Base-by-base conservation (phyloP, 2,329 filamentous ascomycete species). In the Raffaelea arxii region DNA sequence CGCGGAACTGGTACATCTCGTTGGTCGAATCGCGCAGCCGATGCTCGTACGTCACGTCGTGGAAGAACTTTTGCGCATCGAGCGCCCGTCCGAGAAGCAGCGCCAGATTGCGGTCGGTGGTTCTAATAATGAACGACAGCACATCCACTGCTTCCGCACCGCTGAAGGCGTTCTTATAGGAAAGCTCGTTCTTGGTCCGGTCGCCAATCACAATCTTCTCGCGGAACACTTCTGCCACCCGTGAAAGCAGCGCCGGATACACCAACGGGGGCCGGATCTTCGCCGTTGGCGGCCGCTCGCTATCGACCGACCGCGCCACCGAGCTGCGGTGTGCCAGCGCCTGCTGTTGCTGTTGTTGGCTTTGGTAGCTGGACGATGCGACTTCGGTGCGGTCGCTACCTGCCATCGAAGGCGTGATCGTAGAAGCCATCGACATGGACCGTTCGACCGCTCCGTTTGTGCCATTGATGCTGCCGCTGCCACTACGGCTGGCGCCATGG, bases 11-110 rank as follows among this genome's bases (percentile, higher is more conserved):
- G 64, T 97, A 98, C 64, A 98, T 86, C 65, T 98, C 92, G 44
- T 83, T 84, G 36, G 83, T 79, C n/a, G 91, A 94, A 65, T 98
- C 92, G 65, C 92, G 85, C 57, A 98, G 70, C 41, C 92, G 80
- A 65, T 98, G 92, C 57, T 96, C 91, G 65, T 98, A 98, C 1
- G 91, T 96, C 43, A 97, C 92, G 72, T 98, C 92, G 68, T 98
- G 92, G 62, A 98, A 98, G 69, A 95, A 96, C 63, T 97, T 97
- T 61, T 98, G 92, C 22, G 92, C 92, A 66, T 98, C 92, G 50
- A 98, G 70, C 37, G 92, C 89, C 60, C 92, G 80, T 51, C 92
- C 92, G 16, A 98, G 72, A 10, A 98, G 77, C 42, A 98, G 71
- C 11, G 92, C 92, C 50, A 98, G 71, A 61, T 98, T 98, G 49